Conservation (phyloP, 441 rosid genomes). For the Aquilaria agallochum region DNA sequence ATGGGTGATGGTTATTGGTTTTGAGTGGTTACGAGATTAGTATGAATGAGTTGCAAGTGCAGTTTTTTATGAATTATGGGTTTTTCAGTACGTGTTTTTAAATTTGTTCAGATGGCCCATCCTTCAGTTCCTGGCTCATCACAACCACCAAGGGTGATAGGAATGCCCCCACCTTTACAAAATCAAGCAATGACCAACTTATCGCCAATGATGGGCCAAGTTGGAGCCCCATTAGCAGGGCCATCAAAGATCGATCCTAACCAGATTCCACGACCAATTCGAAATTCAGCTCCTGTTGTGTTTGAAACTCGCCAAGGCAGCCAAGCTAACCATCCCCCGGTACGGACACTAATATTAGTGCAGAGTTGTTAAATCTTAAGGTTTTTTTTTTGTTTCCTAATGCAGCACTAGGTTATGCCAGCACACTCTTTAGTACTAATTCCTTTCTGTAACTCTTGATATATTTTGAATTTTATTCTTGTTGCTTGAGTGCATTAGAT, state of each 20-base stretch:
- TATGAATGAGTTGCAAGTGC: background rate
- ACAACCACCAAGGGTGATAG: conserved; percentile 45
- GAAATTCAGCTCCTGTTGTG: conserved; percentile 36
- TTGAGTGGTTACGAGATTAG: too few relatives aligned
- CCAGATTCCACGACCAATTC: conserved; percentile 61
- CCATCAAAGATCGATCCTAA: conserved; percentile 45
- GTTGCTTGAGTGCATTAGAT: conserved; percentile 5
- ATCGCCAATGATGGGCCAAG: conserved; percentile 47
- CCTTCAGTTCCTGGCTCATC: conserved; percentile 32
- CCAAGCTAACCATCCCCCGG: conserved; percentile 65
- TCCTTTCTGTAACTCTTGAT: background rate
- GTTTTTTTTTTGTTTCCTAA: too few relatives aligned
- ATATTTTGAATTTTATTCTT: background rate
- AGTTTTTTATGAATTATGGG: background rate
- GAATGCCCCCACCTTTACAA: conserved; percentile 43
- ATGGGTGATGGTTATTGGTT: background rate
- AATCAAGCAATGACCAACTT: conserved; percentile 44
- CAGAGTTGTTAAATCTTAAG: too few relatives aligned
- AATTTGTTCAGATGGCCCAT: conserved; percentile 33
- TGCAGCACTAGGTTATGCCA: background rate
- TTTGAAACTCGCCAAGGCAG: conserved; percentile 55
- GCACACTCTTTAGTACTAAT: background rate
- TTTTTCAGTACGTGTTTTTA: conserved; percentile 15
- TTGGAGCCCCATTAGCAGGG: conserved; percentile 40
- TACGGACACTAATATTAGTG: conserved; percentile 4